phyloP scores from a whole-genome alignment of 2,329 filamentous ascomycete genomes.

The Aspergillus brunneoviolaceus region DNA sequence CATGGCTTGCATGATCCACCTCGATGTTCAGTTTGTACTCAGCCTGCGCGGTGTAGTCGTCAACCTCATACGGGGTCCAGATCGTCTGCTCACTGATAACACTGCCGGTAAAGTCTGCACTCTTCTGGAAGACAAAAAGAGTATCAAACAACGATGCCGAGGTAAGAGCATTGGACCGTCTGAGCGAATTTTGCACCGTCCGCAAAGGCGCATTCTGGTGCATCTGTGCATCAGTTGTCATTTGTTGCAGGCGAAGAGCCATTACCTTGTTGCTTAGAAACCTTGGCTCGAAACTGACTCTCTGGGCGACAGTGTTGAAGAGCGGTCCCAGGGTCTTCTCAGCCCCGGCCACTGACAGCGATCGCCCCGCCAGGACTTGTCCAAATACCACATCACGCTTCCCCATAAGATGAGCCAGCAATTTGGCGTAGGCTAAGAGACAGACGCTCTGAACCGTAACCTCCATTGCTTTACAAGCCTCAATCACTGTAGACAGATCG shows the following conservation, averaged over 20 bases:
- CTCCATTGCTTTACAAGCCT: slow-evolving; percentile 27
- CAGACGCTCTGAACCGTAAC: slow-evolving; percentile 32
- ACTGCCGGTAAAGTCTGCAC: slow-evolving; percentile 16
- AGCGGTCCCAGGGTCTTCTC: slow-evolving; percentile 53
- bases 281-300: slow-evolving; percentile 33
- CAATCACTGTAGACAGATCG: slow-evolving; percentile 16
- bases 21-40: slow-evolving; percentile 35
- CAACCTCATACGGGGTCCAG: slow-evolving; percentile 24
- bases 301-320: slow-evolving; percentile 56
- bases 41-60: slow-evolving; percentile 23
- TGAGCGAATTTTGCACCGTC: slow-evolving; percentile 49
- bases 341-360: slow-evolving; percentile 47
- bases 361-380: slow-evolving; percentile 54
- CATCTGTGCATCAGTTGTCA: slow-evolving; percentile 45
- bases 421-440: slow-evolving; percentile 32
- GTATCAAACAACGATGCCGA: slow-evolving; percentile 46
- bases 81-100: slow-evolving; percentile 21
- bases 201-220: slow-evolving; percentile 55
- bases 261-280: slow-evolving; percentile 41
- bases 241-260: slow-evolving; percentile 46
- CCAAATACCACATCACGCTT: slow-evolving; percentile 44
- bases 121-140: slow-evolving; percentile 55
- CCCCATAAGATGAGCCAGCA: slow-evolving; percentile 30
- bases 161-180: slow-evolving; percentile 34
- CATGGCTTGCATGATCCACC: slow-evolving; percentile 26